Evolutionary conservation across 768 basidiomycete genomes (phyloP).

Genomic region (Russula foetens): DNA sequence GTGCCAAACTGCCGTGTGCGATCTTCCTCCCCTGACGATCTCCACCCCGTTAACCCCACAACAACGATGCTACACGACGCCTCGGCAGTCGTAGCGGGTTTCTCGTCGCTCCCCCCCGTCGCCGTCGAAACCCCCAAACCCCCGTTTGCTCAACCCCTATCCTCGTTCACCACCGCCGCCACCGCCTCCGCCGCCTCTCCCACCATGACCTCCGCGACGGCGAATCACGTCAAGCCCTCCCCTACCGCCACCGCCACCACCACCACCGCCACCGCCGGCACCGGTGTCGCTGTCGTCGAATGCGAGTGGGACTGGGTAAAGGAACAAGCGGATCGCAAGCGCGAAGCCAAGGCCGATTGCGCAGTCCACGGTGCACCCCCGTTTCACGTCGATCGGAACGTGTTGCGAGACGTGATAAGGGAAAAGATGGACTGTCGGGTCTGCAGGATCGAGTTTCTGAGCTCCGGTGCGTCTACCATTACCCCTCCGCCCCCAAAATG

Average conservation of each 20-base stretch:
- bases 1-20: no score
- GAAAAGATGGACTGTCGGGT: slow-evolving; percentile 62
- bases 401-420: slow-evolving; percentile 69
- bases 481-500: slow-evolving; percentile 15
- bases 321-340: slow-evolving; percentile 65
- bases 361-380: slow-evolving; percentile 53
- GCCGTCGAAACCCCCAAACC: slow-evolving; percentile 5
- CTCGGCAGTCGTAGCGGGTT: background rate
- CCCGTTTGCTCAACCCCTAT: background rate
- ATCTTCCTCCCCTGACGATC: no score
- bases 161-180: background rate
- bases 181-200: no score
- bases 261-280: no score
- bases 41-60: background rate
- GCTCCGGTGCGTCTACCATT: slow-evolving; percentile 47
- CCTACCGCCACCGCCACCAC: no score
- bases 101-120: no score
- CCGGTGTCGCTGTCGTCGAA: slow-evolving; percentile 28
- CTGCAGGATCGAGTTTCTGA: slow-evolving; percentile 63
- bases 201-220: background rate
- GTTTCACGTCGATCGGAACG: slow-evolving; percentile 66
- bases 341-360: slow-evolving; percentile 56
- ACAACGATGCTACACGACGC: slow-evolving; percentile 15
- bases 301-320: slow-evolving; percentile 69
- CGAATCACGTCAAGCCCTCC: background rate